Evolutionary conservation across 2,329 filamentous ascomycete species (phyloP), one percentile per base, ranked within the genome.

Genomic region (Lasiodiplodia theobromae): DNA sequence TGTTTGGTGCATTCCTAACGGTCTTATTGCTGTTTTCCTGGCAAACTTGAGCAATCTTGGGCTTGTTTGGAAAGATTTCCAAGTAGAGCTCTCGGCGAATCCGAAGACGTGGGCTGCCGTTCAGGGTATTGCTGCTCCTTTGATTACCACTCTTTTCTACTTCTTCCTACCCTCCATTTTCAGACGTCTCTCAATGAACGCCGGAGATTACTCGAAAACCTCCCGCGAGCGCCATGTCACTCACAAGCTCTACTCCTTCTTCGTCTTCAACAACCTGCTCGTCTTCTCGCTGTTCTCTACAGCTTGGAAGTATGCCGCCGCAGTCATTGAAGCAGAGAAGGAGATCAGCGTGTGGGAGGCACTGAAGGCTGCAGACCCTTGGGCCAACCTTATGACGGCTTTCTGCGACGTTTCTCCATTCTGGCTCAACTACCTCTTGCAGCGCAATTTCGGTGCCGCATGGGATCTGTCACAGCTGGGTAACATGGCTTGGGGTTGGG

Each of bases 191-290:
- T 91, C 93, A 6, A 91, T 94, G 70, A 88, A 88, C 72, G 92
- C 92, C 4, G 96, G 96, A 71, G 95, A 98, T 77, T 87, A 92
- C 72, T 97, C 93, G 58, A 99, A 98, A 82, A 97, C 93, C 0
- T 92, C 93, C 31, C 89, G 96, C 67, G 96, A 99, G 78, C 87
- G 93, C 37, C 95, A 98, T 78, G 96, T 99, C 65, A 86, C 96
- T 69, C 90, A 89, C 71, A 96, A 97, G 79, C 86, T 99, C 2
- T 99, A 96, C 81, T 87, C 92, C 21, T 99, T 99, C 83, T 99
- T 99, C 80, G 88, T 97, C 65, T 94, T 99, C 85, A 99, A 99
- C 86, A 98, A 98, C 77, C 81, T 99, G 67, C 84, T 99, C 72
- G 90, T 98, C 69, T 98, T 98, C 80, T 97, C 94, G 12, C 84